These are phyloP conservation scores for Eucalyptus marginata DNA, from an alignment of 345 rosid genomes.

Conservation along the genomic window DNA sequence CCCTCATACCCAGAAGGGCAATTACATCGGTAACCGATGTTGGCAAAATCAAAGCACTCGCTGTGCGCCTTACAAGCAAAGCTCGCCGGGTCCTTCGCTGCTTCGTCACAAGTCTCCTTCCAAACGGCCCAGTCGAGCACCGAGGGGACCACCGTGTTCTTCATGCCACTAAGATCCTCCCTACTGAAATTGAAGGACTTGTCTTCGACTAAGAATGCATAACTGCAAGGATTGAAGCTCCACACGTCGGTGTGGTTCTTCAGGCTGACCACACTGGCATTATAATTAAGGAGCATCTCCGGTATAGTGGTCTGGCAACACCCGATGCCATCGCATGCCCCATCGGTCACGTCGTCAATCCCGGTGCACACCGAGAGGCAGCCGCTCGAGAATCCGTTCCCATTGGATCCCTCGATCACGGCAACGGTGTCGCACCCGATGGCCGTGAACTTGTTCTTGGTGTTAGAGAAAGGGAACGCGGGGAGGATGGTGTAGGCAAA, in stretches of 20 bases:
- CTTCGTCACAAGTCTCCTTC: neutral
- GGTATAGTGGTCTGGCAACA: conserved; percentile 6
- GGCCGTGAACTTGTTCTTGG: neutral
- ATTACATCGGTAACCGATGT: conserved; percentile 2
- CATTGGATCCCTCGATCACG: neutral
- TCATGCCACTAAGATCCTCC: neutral
- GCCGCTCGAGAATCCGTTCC: neutral
- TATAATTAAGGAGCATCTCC: neutral
- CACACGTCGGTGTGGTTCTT: neutral
- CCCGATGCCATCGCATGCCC: conserved; percentile 2
- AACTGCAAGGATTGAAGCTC: conserved; percentile 11
- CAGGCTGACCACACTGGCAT: accelerated
- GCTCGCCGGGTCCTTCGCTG: neutral
- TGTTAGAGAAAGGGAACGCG: neutral
- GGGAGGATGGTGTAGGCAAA: neutral
- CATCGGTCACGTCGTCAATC: neutral
- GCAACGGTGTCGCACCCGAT: neutral
- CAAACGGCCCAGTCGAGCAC: conserved; percentile 17
- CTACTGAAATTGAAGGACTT: neutral
- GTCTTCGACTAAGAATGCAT: conserved; percentile 4
- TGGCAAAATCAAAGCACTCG: neutral
- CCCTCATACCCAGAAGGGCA: conserved; percentile 7
- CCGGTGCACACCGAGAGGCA: neutral
- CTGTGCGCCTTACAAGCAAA: neutral
- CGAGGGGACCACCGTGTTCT: neutral